Base-by-base conservation (phyloP, 1,284 basidiomycete species). In the Microbotryum silenes-acaulis region DNA sequence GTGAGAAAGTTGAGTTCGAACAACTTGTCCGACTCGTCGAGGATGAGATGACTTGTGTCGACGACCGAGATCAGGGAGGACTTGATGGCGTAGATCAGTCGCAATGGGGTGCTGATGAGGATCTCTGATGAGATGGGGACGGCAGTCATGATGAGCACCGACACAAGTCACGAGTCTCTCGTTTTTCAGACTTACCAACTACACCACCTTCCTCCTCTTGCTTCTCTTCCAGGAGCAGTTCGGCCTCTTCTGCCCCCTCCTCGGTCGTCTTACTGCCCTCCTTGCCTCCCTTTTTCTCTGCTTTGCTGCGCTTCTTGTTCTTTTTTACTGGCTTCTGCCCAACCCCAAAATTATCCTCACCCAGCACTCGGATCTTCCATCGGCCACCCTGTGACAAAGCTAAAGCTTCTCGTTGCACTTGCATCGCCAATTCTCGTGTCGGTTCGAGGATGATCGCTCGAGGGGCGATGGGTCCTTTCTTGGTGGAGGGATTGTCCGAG, bases 371-470 rank as follows among this genome's bases (percentile, higher is more conserved):
- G 37, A 87, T 81, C 57, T 84, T 81, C 91, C 92, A 96, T 70
- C 86, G 88, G 53, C 89, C 81, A 8, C 88, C 89, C 65, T 85
- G 80, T 1, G 87, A 86, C 16, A 96, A 78, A 73, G 90, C 91
- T 51, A 88, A 74, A 65, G 87, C 89, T 73, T 98, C 96, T 61
- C 91, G 91, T 65, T 91, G 82, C 62, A 98, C 97, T 74, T 99
- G 96, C 68, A 91, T 86, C 0, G 94, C 92, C n/a, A 99, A 77
- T 77, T 99, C 96, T 66, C 91, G 84, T 0, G 96, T 98, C 1
- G 96, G 96, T 1, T 89, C 89, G 58, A 98, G 76, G 56, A 98
- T 79, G 20, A 98, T 71, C 37, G 37, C 33, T 27, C 20, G 18
- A 33, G 10, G 20, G 47, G n/a, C 16, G 53, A 46, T 27, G 52